Base-by-base conservation (phyloP, 345 rosid genomes). In the Dimocarpus longan region DNA sequence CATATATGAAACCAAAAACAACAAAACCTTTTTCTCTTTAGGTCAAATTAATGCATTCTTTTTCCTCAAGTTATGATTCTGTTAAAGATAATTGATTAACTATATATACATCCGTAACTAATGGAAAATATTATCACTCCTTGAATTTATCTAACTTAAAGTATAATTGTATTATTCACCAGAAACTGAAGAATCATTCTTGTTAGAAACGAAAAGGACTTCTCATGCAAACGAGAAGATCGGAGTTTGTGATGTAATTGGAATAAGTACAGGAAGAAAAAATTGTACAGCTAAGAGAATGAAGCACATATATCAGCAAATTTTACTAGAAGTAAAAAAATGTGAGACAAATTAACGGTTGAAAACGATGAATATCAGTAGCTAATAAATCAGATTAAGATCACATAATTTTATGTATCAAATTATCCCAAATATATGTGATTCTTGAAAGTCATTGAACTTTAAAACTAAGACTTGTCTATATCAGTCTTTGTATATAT, bases 21-120 rank as follows among this genome's bases (percentile, higher is more conserved):
- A 52, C 11, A 59, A 19, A 9, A 28, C 37, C 28, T 11, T 9
- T 37, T 62, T 65, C 50, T 43, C 22, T 63, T 64, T 70, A 44
- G 59, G 71, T 54, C 72, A 75, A 66, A 78, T 37, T 18, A 66
- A 24, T 46, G 69, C 68, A 71, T 76, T 72, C 80, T 79, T 79
- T 74, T 28, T 44, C 75, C 75, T 76, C 13, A 83, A 83, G 82
- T 76, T 67, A 79, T 26, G 78, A 68, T 76, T 79, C 78, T 79
- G 82, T 76, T 64, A 73, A 80, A 67, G 26, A 62, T 46, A 70
- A 46, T 46, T 11, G 2, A 46, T 46, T 46, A 46, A 46, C 5
- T 32, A 15, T 26, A 60, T 10, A 22, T 57, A 16, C 22, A 54
- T 54, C n/a, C 6, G 24, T 72, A 42, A 15, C 37, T 32, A 32